A percentile compares a stretch with the other conserved stretches of the same genome.
Conservation (phyloP, 306 rosid genomes). For the Cucurbita moschata region DNA sequence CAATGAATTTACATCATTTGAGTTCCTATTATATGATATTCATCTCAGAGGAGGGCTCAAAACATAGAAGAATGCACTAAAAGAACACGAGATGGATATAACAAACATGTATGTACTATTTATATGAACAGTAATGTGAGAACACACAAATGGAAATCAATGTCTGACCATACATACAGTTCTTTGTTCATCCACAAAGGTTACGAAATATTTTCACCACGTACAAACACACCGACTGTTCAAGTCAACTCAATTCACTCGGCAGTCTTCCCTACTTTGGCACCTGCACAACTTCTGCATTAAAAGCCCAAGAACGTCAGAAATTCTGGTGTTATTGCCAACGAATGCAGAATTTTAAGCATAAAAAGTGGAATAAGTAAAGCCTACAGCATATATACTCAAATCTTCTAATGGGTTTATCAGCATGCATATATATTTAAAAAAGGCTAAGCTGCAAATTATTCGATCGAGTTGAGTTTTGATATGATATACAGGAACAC, state of each 20-base stretch:
- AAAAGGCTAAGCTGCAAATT: neutral
- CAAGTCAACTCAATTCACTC: neutral
- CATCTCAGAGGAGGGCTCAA: neutral
- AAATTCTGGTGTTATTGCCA: neutral
- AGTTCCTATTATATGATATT: neutral
- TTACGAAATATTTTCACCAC: neutral
- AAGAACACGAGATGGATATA: neutral
- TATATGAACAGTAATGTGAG: neutral
- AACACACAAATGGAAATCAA: neutral
- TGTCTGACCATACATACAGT: neutral
- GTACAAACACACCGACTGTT: neutral
- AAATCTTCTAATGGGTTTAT: neutral
- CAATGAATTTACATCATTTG: neutral
- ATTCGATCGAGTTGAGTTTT: neutral
- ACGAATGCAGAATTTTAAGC: neutral
- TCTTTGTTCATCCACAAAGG: neutral
- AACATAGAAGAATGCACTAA: neutral
- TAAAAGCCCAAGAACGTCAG: neutral
- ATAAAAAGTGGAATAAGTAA: neutral
- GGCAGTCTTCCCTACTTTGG: neutral
- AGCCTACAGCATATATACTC: neutral
- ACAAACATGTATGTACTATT: neutral
- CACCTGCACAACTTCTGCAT: conserved; percentile 13
- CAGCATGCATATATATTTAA: neutral
- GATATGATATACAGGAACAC: neutral